These are phyloP conservation scores for Coemansia sp. DNA, from an alignment of 192 early-diverging fungal species.

Conservation along the genomic window DNA sequence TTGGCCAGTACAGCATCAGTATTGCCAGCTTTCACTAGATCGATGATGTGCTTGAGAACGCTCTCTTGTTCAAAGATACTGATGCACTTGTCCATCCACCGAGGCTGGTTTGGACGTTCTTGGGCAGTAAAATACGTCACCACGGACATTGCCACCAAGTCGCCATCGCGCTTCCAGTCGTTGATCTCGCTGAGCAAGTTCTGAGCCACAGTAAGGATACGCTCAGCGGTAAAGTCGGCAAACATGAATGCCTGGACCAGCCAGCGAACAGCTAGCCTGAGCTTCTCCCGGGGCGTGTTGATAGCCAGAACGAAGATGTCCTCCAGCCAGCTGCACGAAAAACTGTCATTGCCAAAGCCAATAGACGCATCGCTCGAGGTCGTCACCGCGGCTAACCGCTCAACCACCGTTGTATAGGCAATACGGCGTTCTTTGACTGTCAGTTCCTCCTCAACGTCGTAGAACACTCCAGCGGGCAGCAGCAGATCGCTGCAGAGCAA, in stretches of 20 bases:
- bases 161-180: conserved; percentile 71
- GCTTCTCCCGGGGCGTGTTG: conserved; percentile 27
- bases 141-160: conserved; percentile 58
- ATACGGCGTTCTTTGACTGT: conserved; percentile 16
- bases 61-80: conserved; percentile 71
- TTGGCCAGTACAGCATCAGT: conserved; percentile 12
- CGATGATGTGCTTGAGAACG: conserved; percentile 62
- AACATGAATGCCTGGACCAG: conserved; percentile 65
- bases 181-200: conserved; percentile 69
- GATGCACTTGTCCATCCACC: conserved; percentile 64
- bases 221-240: conserved; percentile 69
- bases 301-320: conserved; percentile 65
- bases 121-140: conserved; percentile 50
- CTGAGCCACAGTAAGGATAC: conserved; percentile 70
- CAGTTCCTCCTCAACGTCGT: conserved; percentile 23
- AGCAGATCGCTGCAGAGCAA: conserved; percentile 64
- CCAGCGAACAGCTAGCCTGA: conserved; percentile 50
- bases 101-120: conserved; percentile 39
- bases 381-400: conserved; percentile 56
- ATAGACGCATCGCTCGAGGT: conserved; percentile 51
- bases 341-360: conserved; percentile 55
- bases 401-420: conserved; percentile 38
- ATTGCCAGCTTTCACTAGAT: conserved; percentile 19
- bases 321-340: conserved; percentile 58
- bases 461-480: conserved; percentile 54